phyloP scores from a whole-genome alignment of 768 basidiomycete species.

The Auricularia auricula-judae region DNA sequence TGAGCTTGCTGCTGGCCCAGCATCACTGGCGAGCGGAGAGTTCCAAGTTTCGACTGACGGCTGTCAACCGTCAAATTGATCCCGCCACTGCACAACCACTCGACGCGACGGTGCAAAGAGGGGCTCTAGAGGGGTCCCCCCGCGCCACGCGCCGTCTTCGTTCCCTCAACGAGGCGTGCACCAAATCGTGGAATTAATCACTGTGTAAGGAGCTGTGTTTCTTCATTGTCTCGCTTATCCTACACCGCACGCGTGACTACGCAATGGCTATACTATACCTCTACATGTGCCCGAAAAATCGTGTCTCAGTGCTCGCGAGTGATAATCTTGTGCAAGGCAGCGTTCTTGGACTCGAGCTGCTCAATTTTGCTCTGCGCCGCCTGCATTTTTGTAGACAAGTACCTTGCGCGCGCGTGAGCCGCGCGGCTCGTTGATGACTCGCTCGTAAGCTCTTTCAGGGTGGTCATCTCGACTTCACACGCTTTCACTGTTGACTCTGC shows the following conservation, averaged over 20 bases:
- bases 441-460: slow-evolving; percentile 53
- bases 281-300: neutral
- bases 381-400: slow-evolving; percentile 66
- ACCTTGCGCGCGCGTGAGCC: slow-evolving; percentile 47
- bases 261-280: neutral
- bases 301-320: neutral
- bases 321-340: slow-evolving; percentile 43
- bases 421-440: slow-evolving; percentile 32
- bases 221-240: too few species aligned
- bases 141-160: too few species aligned
- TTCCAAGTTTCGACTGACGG: too few species aligned
- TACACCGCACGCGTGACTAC: neutral
- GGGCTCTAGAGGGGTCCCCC: too few species aligned
- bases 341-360: slow-evolving; percentile 59
- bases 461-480: slow-evolving; percentile 67
- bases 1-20: slow-evolving; percentile 1
- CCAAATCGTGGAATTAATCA: too few species aligned
- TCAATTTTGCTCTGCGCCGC: slow-evolving; percentile 59
- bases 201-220: too few species aligned
- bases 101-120: too few species aligned
- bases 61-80: too few species aligned
- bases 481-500: slow-evolving; percentile 54
- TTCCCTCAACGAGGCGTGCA: too few species aligned
- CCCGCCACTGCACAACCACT: too few species aligned
- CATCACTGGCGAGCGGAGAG: neutral